A percentile compares a stretch with the other conserved stretches of the same genome.
Conservation (phyloP, 768 basidiomycete species). For the Psilocybe tampanensis region DNA sequence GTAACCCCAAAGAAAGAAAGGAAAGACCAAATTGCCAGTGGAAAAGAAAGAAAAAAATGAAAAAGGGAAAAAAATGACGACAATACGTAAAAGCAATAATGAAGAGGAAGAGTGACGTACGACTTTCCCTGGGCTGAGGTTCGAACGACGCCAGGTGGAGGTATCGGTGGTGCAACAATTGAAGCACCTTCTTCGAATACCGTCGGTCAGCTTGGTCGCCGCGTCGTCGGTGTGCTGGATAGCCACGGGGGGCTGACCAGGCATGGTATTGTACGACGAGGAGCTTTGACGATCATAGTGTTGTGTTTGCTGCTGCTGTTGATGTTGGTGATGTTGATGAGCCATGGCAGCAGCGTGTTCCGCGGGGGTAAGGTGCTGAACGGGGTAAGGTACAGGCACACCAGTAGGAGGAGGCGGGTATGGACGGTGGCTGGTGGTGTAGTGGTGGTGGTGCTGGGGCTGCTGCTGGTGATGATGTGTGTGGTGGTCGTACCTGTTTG, state of each 20-base stretch:
- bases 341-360: too few species aligned
- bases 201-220: constrained; percentile 76
- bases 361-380: too few species aligned
- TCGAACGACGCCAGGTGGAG: constrained; percentile 77
- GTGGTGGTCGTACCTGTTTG: not conserved
- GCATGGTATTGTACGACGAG: constrained; percentile 27
- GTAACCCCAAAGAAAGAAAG: too few species aligned
- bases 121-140: constrained; percentile 82
- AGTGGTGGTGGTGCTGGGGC: constrained; percentile 6
- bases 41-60: not conserved
- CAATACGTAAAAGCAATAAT: constrained; percentile 7
- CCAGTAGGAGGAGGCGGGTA: not conserved
- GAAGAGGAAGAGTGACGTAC: constrained; percentile 31
- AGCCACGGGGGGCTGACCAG: constrained; percentile 31
- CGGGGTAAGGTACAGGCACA: constrained; percentile 14
- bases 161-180: constrained; percentile 88
- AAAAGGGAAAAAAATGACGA: constrained; percentile 26
- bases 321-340: too few species aligned
- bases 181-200: constrained; percentile 77
- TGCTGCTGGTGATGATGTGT: constrained; percentile 3
- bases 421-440: not conserved
- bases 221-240: constrained; percentile 74
- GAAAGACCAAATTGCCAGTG: too few species aligned
- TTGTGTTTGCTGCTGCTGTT: constrained; percentile 18
- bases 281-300: not conserved